These are phyloP conservation scores for Eucalyptus caleyi DNA, from an alignment of 345 rosid species.

Conservation along the genomic window DNA sequence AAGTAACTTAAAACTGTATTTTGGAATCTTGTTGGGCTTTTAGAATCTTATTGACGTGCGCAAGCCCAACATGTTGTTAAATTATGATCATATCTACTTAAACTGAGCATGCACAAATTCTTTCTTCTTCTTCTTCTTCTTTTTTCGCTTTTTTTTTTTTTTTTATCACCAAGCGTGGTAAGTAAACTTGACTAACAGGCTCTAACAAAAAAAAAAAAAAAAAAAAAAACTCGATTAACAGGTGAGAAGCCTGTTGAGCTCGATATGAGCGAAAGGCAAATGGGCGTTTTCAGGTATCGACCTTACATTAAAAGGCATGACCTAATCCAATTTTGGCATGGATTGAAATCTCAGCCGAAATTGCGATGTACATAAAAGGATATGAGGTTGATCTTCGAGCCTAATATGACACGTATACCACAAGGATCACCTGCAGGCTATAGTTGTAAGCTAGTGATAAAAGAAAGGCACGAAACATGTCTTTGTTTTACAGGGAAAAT, in stretches of 20 bases:
- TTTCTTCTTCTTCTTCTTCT: background rate
- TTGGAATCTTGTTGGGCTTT: background rate
- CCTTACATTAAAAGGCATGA: background rate
- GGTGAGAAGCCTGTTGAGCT: background rate
- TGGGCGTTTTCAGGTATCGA: accelerated
- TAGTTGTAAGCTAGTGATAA: background rate
- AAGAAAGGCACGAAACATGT: too few species aligned
- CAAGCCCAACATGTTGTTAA: background rate
- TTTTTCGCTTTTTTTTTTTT: too few species aligned
- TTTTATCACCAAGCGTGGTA: background rate
- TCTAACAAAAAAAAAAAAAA: too few species aligned
- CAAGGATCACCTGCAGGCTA: background rate
- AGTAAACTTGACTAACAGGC: background rate
- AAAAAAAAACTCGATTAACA: too few species aligned
- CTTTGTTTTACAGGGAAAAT: too few species aligned
- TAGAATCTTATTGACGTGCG: background rate
- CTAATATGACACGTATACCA: background rate
- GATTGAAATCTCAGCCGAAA: background rate
- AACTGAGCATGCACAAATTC: background rate
- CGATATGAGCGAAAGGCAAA: background rate
- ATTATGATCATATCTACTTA: background rate
- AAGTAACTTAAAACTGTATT: background rate
- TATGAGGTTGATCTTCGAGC: background rate
- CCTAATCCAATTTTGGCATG: background rate
- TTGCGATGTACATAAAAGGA: background rate